Conservation (phyloP, 768 basidiomycete genomes). For the Collybia nuda region DNA sequence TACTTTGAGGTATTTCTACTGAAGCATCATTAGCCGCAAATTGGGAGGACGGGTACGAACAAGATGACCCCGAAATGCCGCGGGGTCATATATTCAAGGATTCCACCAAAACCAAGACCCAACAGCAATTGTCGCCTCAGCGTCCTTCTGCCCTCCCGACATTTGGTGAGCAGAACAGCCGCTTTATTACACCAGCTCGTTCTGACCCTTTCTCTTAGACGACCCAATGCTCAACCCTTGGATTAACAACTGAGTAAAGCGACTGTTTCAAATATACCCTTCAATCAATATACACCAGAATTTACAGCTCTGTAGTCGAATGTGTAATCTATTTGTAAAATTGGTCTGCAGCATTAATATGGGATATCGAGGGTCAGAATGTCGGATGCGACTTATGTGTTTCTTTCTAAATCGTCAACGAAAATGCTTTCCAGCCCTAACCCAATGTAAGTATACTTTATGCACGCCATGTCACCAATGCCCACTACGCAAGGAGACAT, state of each 20-base stretch:
- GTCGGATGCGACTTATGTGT: no score
- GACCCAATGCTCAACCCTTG: constrained; percentile 1
- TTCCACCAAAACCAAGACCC: neutral
- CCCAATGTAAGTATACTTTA: constrained; percentile 14
- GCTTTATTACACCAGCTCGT: no score
- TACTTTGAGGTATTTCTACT: neutral
- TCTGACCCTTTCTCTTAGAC: neutral
- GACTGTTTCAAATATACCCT: neutral
- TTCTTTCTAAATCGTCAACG: no score
- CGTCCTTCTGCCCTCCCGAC: neutral
- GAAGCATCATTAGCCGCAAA: neutral
- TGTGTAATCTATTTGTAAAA: no score
- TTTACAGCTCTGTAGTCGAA: no score
- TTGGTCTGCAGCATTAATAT: no score
- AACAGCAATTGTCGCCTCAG: neutral
- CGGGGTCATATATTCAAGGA: neutral
- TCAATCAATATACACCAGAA: no score
- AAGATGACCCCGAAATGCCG: constrained; percentile 6
- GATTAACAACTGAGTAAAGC: neutral
- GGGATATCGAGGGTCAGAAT: no score
- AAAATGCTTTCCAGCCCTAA: neutral
- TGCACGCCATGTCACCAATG: constrained; percentile 3
- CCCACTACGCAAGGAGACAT: constrained; percentile 5
- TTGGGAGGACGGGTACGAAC: constrained; percentile 27
- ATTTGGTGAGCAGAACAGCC: neutral